phyloP scores from a whole-genome alignment of 169 alveolate genomes.

The Plasmodium blacklocki region DNA sequence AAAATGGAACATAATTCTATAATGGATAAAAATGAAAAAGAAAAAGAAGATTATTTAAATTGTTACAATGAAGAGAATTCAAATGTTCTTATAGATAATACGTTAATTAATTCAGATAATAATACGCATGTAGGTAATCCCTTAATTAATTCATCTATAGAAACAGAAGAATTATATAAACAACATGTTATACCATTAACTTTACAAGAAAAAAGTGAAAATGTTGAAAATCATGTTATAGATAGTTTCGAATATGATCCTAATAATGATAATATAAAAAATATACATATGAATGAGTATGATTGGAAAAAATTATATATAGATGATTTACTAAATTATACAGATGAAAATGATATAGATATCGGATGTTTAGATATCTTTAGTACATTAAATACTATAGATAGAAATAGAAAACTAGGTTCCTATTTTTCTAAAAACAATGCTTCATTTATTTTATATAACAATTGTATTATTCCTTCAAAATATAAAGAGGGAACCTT shows the following conservation, averaged over 20 bases:
- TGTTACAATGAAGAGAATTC: no score
- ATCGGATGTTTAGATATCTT: slow-evolving; percentile 55
- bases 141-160: no score
- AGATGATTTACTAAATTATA: slow-evolving; percentile 59
- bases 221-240: background rate
- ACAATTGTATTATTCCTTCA: slow-evolving; percentile 70
- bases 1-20: no score
- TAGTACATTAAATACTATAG: slow-evolving; percentile 39
- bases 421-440: slow-evolving; percentile 16
- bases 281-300: slow-evolving; percentile 12
- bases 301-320: slow-evolving; percentile 35
- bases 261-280: background rate
- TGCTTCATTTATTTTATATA: slow-evolving; percentile 65
- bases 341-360: slow-evolving; percentile 62
- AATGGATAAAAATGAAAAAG: no score
- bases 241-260: background rate
- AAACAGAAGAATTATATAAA: no score
- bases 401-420: slow-evolving; percentile 63
- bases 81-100: background rate
- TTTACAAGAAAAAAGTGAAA: background rate
- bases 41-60: no score
- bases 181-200: no score
- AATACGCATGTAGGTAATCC: background rate
- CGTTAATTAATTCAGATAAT: background rate
- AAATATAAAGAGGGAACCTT: slow-evolving; percentile 34